Base-by-base conservation (phyloP, 129 eudicot species). In the Arctium lappa region DNA sequence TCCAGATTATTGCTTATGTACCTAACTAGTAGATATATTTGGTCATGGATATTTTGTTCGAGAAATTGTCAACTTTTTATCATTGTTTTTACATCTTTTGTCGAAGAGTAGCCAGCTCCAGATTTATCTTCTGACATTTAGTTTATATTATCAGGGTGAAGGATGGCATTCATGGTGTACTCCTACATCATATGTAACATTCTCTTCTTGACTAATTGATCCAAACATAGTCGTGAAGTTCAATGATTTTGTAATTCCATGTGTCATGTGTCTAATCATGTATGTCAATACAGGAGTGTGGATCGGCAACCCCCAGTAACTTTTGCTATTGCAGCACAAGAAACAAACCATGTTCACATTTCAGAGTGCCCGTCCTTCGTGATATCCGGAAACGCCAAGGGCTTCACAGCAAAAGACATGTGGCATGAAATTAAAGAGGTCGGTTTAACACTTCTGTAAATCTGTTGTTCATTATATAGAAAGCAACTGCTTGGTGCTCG, bases 391-490 rank as follows among this genome's bases (percentile, higher is more conserved):
- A 90, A 91, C 79, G 82, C 92, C 18, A 63, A 91, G 74, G 98
- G 98, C 37, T 81, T 90, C 77, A 87, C 98, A 84, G 99, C 99
- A 66, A 85, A 91, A 83, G 97, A 93, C 82, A 90, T 91, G 92
- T 95, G 99, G 99, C 63, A 77, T 63, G 94, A 91, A 89, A 83
- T 95, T 53, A 95, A 91, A 90, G 92, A 95, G 99, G 99, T 95
- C 79, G 66, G 82, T 81, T 69, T 30, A 70, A 36, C 50, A 62
- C 75, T 42, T 13, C 66, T 74, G 50, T 62, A 39, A 50, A 34
- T 50, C 46, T n/a, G 31, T 73, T 38, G 37, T 74, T 70, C 63
- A 42, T 74, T 71, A 30, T 60, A 82, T 73, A 60, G 56, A 46
- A 46, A n/a, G 56, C 46, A n/a, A 39, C 16, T 15, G 12, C 72